Evolutionary conservation across 352 stramenopile genomes (phyloP).

Genomic region (Phytophthora europaea): DNA sequence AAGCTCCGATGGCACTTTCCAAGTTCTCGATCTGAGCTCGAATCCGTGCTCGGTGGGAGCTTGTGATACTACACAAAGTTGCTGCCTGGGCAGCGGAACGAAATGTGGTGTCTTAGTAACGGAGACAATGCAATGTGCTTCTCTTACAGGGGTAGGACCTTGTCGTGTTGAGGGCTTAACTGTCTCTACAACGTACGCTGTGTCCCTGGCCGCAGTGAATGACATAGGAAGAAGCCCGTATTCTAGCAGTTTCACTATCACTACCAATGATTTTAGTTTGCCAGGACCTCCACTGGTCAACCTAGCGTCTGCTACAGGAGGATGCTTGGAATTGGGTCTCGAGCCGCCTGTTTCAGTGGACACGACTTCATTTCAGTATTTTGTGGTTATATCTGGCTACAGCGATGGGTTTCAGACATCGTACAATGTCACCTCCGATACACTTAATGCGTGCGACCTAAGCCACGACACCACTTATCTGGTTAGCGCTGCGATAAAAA

Average conservation of each 20-base stretch:
- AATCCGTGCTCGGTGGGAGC: slow-evolving; percentile 7
- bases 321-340: neutral
- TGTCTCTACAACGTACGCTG: slow-evolving; percentile 38
- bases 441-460: slow-evolving; percentile 29
- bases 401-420: neutral
- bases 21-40: neutral
- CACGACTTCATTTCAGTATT: slow-evolving; percentile 25
- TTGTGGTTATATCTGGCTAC: slow-evolving; percentile 7
- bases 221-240: slow-evolving; percentile 40
- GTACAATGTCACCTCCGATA: neutral
- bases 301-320: slow-evolving; percentile 32
- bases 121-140: slow-evolving; percentile 24
- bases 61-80: slow-evolving; percentile 25
- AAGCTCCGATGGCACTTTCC: neutral
- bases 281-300: slow-evolving; percentile 42
- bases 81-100: slow-evolving; percentile 24
- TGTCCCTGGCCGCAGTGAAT: slow-evolving; percentile 47
- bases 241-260: slow-evolving; percentile 23
- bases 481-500: slow-evolving; percentile 30
- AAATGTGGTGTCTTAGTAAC: slow-evolving; percentile 36
- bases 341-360: slow-evolving; percentile 37
- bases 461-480: slow-evolving; percentile 39
- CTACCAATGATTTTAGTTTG: slow-evolving; percentile 26
- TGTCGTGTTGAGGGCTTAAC: slow-evolving; percentile 45
- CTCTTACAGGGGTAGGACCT: neutral